phyloP scores from a whole-genome alignment of 2,329 filamentous ascomycete genomes.

The Aspergillus udagawae region DNA sequence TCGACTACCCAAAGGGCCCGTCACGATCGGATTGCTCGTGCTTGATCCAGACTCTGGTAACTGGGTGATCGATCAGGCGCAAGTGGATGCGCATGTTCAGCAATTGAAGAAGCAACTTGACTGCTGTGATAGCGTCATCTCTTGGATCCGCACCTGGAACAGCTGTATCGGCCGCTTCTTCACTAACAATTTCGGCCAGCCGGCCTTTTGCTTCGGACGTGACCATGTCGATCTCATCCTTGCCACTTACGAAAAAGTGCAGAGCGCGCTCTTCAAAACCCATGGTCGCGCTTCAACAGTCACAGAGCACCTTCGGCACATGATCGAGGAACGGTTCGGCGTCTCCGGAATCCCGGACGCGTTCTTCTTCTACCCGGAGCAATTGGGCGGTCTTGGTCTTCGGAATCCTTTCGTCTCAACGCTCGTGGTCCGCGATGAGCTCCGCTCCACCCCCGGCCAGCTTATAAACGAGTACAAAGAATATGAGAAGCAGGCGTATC shows the following conservation, averaged over 20 bases:
- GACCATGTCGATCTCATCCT: conserved; percentile 49
- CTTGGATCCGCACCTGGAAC: conserved; percentile 55
- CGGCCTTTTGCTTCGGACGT: conserved; percentile 48
- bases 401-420: conserved; percentile 46
- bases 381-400: conserved; percentile 46
- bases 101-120: conserved; percentile 40
- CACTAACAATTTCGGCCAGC: conserved; percentile 48
- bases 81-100: conserved; percentile 37
- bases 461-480: conserved; percentile 21
- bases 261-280: conserved; percentile 40
- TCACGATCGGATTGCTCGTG: conserved; percentile 51
- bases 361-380: conserved; percentile 46
- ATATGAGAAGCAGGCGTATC: conserved; percentile 21
- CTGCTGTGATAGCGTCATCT: conserved; percentile 47
- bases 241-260: conserved; percentile 44
- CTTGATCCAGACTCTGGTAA: conserved; percentile 23
- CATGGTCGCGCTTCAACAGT: conserved; percentile 34
- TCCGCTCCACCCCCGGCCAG: conserved; percentile 20
- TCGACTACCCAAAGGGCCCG: conserved; percentile 46
- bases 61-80: conserved; percentile 32
- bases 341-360: conserved; percentile 41
- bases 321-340: conserved; percentile 49
- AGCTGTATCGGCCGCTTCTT: conserved; percentile 52
- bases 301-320: conserved; percentile 48
- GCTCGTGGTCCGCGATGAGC: conserved; percentile 34